Evolutionary conservation across 169 alveolate species (phyloP).

Genomic region (Perkinsus olseni): DNA sequence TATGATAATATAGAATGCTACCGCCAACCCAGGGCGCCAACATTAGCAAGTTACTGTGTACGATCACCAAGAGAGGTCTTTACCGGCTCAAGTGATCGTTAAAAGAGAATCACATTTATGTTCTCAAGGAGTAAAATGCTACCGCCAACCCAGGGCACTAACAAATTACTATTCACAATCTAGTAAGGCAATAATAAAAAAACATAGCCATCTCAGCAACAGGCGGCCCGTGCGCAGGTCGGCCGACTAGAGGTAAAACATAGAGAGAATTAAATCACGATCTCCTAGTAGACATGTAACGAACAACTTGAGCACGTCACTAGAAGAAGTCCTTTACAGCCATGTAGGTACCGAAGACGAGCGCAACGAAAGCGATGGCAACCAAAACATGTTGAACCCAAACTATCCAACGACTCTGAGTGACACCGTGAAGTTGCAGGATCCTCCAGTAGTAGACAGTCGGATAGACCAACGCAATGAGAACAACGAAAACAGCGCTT

Average conservation of each 20-base stretch:
- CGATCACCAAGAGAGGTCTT: not conserved
- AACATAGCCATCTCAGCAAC: not conserved
- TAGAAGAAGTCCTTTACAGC: not conserved
- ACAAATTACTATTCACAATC: not conserved
- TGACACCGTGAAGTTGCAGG: not conserved
- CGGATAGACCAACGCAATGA: not conserved
- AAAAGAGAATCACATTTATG: not conserved
- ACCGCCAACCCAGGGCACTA: slow-evolving; percentile 2
- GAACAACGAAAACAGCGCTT: not conserved
- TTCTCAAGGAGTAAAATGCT: not conserved
- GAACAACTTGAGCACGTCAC: no score
- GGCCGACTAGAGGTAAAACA: not conserved
- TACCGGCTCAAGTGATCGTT: not conserved
- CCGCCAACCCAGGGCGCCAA: slow-evolving; percentile 1
- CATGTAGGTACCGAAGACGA: not conserved
- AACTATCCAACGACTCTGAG: not conserved
- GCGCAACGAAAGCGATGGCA: not conserved
- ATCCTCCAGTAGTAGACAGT: not conserved
- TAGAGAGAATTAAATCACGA: no score
- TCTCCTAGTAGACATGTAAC: no score
- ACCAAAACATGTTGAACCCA: not conserved
- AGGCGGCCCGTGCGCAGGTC: no score
- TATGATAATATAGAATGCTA: not conserved
- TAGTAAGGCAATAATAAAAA: not conserved
- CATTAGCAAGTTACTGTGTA: not conserved